Base-by-base conservation (phyloP, 2,329 filamentous ascomycete species). In the Xenoacremonium recifei region DNA sequence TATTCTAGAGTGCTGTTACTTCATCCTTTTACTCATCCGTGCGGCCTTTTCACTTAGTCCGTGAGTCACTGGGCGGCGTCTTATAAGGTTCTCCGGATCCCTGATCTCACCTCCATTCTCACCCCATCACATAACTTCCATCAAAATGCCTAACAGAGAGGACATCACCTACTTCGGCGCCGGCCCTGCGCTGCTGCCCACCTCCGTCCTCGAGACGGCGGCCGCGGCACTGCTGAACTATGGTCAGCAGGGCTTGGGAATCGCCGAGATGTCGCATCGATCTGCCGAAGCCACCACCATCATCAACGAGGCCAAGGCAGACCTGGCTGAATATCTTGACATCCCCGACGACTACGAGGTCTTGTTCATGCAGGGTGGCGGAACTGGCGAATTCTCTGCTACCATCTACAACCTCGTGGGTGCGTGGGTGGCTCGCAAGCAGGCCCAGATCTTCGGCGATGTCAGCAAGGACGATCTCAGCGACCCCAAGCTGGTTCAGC, bases 241-340 rank as follows among this genome's bases (percentile, higher is more conserved):
- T 72, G 74, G 92, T 35, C 75, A 80, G 63, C 88, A 82, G 29
- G 92, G 92, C 44, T 76, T 96, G 40, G 90, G 90, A 39, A 78
- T 96, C 32, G 89, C 87, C 49, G 92, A 97, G 68, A 89, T 95
- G 64, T 92, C 87, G 9, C 92, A 97, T 66, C 87, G 92, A 51
- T 95, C 88, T 12, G 75, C 80, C 47, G 78, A 87, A 33, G 92
- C 92, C 19, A 79, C 81, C 50, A 79, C 83, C 49, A 89, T 97
- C 58, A 79, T 97, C 53, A 83, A 86, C 49, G 77, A 87, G 50
- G 79, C 89, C 49, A 93, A 95, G 65, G 77, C 80, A 23, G 82
- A 87, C 49, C 77, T 97, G 10, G 76, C 78, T 25, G 72, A 71
- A 17, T 85, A 88, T 53, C 83, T 96, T 42, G 85, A 92, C 56